A percentile compares a stretch with the other conserved stretches of the same genome.
Conservation (phyloP, 192 early-diverging fungal genomes). For the Coemansia sp. region DNA sequence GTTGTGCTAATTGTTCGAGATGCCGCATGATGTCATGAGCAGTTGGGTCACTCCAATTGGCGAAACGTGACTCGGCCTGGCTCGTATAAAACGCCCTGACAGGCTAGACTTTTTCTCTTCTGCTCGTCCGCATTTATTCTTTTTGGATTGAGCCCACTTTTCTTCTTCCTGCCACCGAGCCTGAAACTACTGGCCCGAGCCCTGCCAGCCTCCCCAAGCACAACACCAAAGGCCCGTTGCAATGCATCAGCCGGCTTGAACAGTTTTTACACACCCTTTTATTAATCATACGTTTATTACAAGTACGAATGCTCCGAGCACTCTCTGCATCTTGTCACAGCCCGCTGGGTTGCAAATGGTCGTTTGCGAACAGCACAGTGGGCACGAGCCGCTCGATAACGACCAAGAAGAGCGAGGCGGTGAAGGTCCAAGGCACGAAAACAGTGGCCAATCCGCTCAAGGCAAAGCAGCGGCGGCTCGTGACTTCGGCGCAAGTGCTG, state of each 20-base stretch:
- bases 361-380: conserved; percentile 9
- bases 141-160: not conserved
- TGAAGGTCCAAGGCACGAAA: conserved; percentile 4
- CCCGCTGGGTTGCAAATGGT: conserved; percentile 5
- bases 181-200: not conserved
- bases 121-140: not conserved
- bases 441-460: conserved; percentile 2
- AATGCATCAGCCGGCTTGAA: conserved; percentile 37
- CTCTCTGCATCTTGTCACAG: conserved; percentile 10
- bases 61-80: too few species aligned
- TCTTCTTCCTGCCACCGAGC: not conserved
- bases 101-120: conserved; percentile 4
- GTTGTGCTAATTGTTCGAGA: not conserved
- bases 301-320: conserved; percentile 11
- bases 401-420: conserved; percentile 22
- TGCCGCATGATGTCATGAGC: conserved; percentile 2
- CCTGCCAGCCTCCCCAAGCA: conserved; percentile 9
- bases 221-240: conserved; percentile 6
- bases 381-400: conserved; percentile 21
- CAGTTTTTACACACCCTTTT: conserved; percentile 10
- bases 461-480: conserved; percentile 22
- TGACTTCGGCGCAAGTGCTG: conserved; percentile 27
- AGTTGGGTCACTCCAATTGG: not conserved
- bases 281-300: conserved; percentile 4
- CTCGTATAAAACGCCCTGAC: too few species aligned